Base-by-base conservation (phyloP, 148 eudicot species). In the Fallopia convolvulus region DNA sequence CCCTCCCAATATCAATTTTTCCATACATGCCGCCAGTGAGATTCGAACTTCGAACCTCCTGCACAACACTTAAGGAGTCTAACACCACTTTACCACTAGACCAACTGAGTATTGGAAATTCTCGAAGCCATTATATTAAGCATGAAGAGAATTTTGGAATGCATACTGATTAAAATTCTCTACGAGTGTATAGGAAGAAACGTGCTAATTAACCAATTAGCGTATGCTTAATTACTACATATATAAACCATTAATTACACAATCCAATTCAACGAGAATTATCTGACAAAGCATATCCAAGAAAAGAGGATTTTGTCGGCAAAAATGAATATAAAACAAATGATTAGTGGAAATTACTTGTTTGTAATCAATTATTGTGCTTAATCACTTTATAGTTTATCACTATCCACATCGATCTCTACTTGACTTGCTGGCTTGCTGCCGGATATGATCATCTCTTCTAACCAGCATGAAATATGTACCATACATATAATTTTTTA, bases 271-370 rank as follows among this genome's bases (percentile, higher is more conserved):
- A 26, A 26, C 30, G 9, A 20, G 32, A 58, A 21, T 20, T 8
- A 20, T 58, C 65, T 58, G 65, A 58, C 65, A 58, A 58, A 58
- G 30, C 70, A 26, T 30, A 66, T 66, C 72, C 72, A 39, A 68
- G 3, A 68, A 33, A 68, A 68, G 72, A 18, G 44, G 44, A 36
- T 68, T 66, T 36, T 68, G 72, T 68, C 72, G 72, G 72, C 72
- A 46, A 14, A 15, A 68, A 33, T 68, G 72, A 14, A 21, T 68
- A 39, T 17, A 68, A 33, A 68, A 68, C 72, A 68, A 68, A 68
- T 68, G 46, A 68, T 68, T 68, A 39, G 72, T 68, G 44, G 72
- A 68, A 68, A 68, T 33, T 3, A 68, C 20, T 33, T 68, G 21
- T 68, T 36, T 30, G 70, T 26, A 11, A 65, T 65, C 17, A 65